Evolutionary conservation across 2,329 filamentous ascomycete species (phyloP), one percentile per base, ranked within the genome.

Genomic region (Myriosclerotinia duriaeana): DNA sequence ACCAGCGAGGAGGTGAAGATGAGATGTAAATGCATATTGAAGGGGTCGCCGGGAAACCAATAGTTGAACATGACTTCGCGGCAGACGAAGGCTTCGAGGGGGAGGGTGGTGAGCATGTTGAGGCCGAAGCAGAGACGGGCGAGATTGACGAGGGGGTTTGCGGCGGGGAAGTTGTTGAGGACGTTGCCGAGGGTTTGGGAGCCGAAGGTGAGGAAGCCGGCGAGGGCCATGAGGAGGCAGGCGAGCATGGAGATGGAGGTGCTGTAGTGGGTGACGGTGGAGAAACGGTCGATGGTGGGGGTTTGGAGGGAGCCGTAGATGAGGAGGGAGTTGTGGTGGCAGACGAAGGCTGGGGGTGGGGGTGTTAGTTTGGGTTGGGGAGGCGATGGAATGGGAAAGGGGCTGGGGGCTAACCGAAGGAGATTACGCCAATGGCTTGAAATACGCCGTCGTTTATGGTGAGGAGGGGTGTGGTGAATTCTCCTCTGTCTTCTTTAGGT

Each of bases 51-150:
- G 0, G 85, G 85, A 74, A 84, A 88, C 76, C 83, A 89, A 78
- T 96, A 97, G 70, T 92, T 93, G 72, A 92, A 86, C 91, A 97
- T 96, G 70, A 97, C 93, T 79, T 97, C 95, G 75, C 95, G 87
- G 79, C 95, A 99, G 65, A 99, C 95, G 78, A 99, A 99, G 20
- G 93, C 93, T 82, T 99, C 95, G 68, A 99, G 88, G 0, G 95
- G 95, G 46, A 99, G 83, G 1, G 95, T 98, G 17, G 95, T 97
- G 74, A 99, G 87, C 95, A 99, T 99, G 83, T 99, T 99, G 71
- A 99, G 85, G 2, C 95, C 95, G 76, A 99, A 98, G 79, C 92
- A 97, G 61, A 99, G 84, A 64, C 95, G 89, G 30, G 95, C 95
- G 67, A 99, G 84, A 78, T 97, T 98, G 76, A 98, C 93, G 87